Percentiles rank a stretch among this genome's conserved stretches.
These are phyloP conservation scores for Corylus americana DNA, from an alignment of 306 rosid genomes.

Conservation along the genomic window DNA sequence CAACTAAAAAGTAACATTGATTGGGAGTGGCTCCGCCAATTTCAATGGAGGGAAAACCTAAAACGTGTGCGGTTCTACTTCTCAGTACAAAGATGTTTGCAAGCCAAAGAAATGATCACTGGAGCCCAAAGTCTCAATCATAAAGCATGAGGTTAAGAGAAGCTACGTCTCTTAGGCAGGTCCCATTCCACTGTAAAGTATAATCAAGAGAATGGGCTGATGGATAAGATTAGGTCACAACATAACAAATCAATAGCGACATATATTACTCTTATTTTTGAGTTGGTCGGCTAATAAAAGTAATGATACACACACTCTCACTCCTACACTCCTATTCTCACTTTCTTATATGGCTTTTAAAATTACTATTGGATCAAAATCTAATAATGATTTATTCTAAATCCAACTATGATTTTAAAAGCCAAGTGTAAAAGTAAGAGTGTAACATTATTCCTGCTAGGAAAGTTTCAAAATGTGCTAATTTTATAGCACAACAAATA, in stretches of 20 bases:
- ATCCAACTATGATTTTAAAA: too few relatives aligned
- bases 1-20: neutral
- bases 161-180: neutral
- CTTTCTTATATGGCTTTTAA: too few relatives aligned
- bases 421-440: too few relatives aligned
- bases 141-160: neutral
- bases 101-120: conserved; percentile 7
- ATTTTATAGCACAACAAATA: too few relatives aligned
- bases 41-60: neutral
- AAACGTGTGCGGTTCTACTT: neutral
- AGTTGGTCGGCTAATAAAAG: too few relatives aligned
- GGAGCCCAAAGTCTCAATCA: conserved; percentile 12
- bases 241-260: neutral
- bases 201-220: neutral
- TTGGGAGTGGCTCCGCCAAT: neutral
- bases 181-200: conserved; percentile 3
- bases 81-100: neutral
- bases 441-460: too few relatives aligned
- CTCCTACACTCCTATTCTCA: too few relatives aligned
- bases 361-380: too few relatives aligned
- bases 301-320: too few relatives aligned
- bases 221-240: conserved; percentile 2
- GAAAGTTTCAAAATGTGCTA: too few relatives aligned
- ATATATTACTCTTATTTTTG: neutral
- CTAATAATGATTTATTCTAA: too few relatives aligned